Conservation (phyloP, 768 basidiomycete genomes). For the Boletus rex-veris region DNA sequence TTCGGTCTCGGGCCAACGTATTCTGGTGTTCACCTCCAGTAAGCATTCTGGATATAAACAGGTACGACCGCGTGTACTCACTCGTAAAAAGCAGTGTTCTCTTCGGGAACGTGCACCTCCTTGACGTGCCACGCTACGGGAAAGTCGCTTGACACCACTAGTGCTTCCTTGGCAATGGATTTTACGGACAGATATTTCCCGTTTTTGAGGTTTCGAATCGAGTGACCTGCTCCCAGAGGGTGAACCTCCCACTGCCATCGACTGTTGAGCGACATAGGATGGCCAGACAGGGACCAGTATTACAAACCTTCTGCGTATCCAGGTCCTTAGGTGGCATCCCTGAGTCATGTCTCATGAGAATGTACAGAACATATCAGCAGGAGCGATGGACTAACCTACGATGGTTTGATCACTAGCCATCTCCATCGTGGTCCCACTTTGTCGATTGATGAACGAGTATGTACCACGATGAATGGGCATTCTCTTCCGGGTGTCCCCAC, state of each 20-base stretch:
- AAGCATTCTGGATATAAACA: not conserved
- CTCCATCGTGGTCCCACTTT: constrained; percentile 33
- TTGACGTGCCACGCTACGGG: constrained; percentile 28
- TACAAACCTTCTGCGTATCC: constrained; percentile 27
- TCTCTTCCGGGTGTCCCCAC: constrained; percentile 18
- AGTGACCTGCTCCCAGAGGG: constrained; percentile 28
- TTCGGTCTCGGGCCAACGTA: constrained; percentile 29
- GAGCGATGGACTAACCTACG: constrained; percentile 18
- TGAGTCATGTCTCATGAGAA: constrained; percentile 7
- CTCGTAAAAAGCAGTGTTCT: constrained; percentile 29
- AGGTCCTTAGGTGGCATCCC: constrained; percentile 31
- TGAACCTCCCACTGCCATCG: constrained; percentile 27
- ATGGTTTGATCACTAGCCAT: constrained; percentile 22
- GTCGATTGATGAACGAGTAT: constrained; percentile 29
- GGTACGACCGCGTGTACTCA: constrained; percentile 1
- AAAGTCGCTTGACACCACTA: constrained; percentile 26
- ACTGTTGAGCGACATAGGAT: not conserved
- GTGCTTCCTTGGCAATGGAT: constrained; percentile 23
- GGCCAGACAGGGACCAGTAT: not conserved
- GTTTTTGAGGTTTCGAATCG: constrained; percentile 30
- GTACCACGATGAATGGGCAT: constrained; percentile 30
- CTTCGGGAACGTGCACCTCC: constrained; percentile 24
- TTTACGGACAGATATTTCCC: constrained; percentile 30
- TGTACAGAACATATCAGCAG: not conserved
- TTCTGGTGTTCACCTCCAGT: constrained; percentile 13